Base-by-base conservation (phyloP, 805 yeast genomes). In the Yamadazyma laniorum region DNA sequence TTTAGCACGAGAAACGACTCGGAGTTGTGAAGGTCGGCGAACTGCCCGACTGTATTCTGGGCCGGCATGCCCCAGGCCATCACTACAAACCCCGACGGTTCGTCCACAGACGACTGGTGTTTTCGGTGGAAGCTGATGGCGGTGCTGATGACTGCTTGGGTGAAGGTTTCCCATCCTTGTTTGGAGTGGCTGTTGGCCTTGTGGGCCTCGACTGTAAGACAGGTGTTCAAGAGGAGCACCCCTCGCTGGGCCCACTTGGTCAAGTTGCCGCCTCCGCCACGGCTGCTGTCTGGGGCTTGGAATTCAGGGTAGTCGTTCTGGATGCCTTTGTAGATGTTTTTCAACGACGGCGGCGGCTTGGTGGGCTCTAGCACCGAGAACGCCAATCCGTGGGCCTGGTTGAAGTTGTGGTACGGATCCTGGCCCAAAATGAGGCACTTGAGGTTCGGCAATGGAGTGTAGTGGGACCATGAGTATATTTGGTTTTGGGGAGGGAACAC, bases 311-410 rank as follows among this genome's bases (percentile, higher is more conserved):
- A 91, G 48, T 69, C 72, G 22, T 64, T 70, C 36, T 70, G 62
- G 11, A 93, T 61, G 14, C 87, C 81, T 53, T 88, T 91, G 67
- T 82, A 93, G 39, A 93, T 93, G 56, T 93, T 93, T 34, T 77
- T 70, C 40, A 93, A 67, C 1, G 96, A 88, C 0, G 99, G 98
- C 2, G 93, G 84, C 1, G 79, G 78, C 1, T 88, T 81, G 1
- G 75, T 69, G 1, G 96, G 95, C 22, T 85, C 83, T 39, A 79
- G 72, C 1, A 93, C 98, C 15, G 95, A 85, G 51, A 93, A 93
- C 3, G 99, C 98, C 19, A 93, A 65, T 0, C 99, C 99, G 55
- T 93, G 99, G 0, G 99, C 99, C 59, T 93, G 99, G 56, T 85
- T 85, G 50, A 62, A 61, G 58, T 89, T 88, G 60, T 93, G 99